A percentile compares a stretch with the other conserved stretches of the same genome.
phyloP scores from a whole-genome alignment of 129 eudicot species.

The Kitagawia praeruptora region DNA sequence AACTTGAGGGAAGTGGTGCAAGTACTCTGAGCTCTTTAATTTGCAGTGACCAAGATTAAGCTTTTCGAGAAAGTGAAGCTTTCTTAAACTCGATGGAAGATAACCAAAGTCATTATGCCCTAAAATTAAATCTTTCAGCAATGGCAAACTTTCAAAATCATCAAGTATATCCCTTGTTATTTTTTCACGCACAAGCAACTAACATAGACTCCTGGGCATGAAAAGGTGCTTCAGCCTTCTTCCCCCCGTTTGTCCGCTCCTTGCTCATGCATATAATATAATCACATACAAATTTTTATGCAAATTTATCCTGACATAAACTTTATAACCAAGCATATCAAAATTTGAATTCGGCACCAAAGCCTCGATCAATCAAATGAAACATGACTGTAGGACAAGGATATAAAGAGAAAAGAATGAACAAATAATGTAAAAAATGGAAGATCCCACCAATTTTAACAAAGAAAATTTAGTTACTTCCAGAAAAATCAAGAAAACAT shows the following conservation, averaged over 20 bases:
- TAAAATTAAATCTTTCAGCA: conserved; percentile 15
- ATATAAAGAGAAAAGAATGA: too few relatives aligned
- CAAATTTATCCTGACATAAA: too few relatives aligned
- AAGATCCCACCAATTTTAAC: too few relatives aligned
- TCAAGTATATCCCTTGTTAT: conserved; percentile 24
- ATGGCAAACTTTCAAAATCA: conserved; percentile 25
- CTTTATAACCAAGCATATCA: not conserved
- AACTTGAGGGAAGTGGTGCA: conserved; percentile 35
- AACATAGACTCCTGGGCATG: not conserved
- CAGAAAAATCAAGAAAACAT: too few relatives aligned
- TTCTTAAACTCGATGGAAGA: conserved; percentile 28
- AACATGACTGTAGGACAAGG: too few relatives aligned
- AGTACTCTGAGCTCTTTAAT: conserved; percentile 18
- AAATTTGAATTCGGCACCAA: not conserved
- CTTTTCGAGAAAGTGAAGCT: conserved; percentile 20
- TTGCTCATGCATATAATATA: conserved; percentile 12
- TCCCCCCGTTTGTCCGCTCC: not conserved
- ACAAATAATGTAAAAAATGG: too few relatives aligned
- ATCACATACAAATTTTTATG: too few relatives aligned
- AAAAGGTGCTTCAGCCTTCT: not conserved
- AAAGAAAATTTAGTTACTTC: too few relatives aligned
- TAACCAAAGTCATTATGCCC: conserved; percentile 24
- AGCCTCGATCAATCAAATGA: too few relatives aligned
- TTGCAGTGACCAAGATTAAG: conserved; percentile 23
- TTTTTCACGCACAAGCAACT: conserved; percentile 17